A percentile compares a stretch with the other conserved stretches of the same genome.
Conservation (phyloP, 73 alveolate species). For the Paramecium bursaria region DNA sequence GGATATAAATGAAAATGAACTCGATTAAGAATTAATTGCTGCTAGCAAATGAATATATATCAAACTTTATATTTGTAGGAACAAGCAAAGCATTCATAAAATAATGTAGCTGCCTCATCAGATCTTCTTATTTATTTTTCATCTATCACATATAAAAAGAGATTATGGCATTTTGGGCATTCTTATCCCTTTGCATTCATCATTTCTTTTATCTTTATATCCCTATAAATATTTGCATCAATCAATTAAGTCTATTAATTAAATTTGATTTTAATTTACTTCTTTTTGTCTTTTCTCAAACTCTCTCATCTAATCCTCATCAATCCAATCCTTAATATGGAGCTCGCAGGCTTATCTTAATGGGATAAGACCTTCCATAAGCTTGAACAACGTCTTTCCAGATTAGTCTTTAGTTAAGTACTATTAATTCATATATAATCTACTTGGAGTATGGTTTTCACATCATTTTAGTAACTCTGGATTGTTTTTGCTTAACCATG, state of each 20-base stretch:
- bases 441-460: conserved; percentile 29
- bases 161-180: conserved; percentile 63
- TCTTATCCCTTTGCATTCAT: conserved; percentile 46
- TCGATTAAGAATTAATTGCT: too few relatives aligned
- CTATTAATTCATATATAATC: background rate
- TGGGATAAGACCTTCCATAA: conserved; percentile 10
- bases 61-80: conserved; percentile 48
- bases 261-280: background rate
- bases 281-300: conserved; percentile 43
- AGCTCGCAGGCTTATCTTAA: conserved; percentile 4
- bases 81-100: conserved; percentile 54
- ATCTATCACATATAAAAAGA: conserved; percentile 27
- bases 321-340: conserved; percentile 36
- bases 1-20: too few relatives aligned
- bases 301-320: conserved; percentile 47
- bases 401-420: conserved; percentile 28
- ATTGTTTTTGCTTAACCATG: conserved; percentile 3
- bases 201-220: conserved; percentile 24
- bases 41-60: background rate
- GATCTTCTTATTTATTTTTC: conserved; percentile 24
- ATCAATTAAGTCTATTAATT: conserved; percentile 30
- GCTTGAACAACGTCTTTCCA: background rate
- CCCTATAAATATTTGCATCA: conserved; percentile 51
- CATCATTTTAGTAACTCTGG: conserved; percentile 15
- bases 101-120: conserved; percentile 60